A percentile compares a stretch with the other conserved stretches of the same genome.
These are phyloP conservation scores for Collybia nuda DNA, from an alignment of 768 basidiomycete genomes.

Conservation along the genomic window DNA sequence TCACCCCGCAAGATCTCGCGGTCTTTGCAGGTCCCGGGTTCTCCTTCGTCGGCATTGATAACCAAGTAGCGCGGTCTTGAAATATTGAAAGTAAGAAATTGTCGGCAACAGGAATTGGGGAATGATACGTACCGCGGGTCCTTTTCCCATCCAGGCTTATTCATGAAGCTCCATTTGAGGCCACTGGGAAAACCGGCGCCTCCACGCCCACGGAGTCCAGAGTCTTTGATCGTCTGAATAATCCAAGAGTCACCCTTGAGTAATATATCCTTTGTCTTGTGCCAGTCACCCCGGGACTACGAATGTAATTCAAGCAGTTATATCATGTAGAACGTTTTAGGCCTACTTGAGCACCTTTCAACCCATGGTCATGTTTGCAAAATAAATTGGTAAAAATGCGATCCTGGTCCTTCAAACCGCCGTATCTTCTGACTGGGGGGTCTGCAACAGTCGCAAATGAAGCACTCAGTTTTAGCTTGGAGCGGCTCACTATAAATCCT, in stretches of 20 bases:
- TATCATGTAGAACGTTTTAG: constrained; percentile 17
- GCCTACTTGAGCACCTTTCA: constrained; percentile 86
- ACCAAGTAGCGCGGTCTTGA: constrained; percentile 87
- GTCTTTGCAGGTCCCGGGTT: constrained; percentile 99
- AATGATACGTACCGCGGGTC: constrained; percentile 64
- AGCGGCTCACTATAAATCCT: constrained; percentile 24
- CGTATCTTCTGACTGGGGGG: constrained; percentile 88
- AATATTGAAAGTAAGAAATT: constrained; percentile 20
- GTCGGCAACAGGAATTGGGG: not conserved
- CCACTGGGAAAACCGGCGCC: constrained; percentile 97
- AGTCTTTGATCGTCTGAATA: constrained; percentile 94
- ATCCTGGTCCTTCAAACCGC: constrained; percentile 93
- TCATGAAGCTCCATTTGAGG: constrained; percentile 98
- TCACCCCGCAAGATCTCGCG: constrained; percentile 97
- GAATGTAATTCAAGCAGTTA: constrained; percentile 1
- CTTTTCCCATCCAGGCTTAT: constrained; percentile 98
- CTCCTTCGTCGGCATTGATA: constrained; percentile 97
- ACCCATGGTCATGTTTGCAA: constrained; percentile 83
- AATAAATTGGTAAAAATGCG: constrained; percentile 93
- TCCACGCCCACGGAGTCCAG: constrained; percentile 91
- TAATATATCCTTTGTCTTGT: constrained; percentile 94
- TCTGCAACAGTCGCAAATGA: constrained; percentile 76
- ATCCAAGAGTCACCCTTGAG: constrained; percentile 97
- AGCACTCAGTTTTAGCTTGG: constrained; percentile 35
- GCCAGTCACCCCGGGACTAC: constrained; percentile 96